A percentile compares a stretch with the other conserved stretches of the same genome.
Evolutionary conservation across 495 filamentous ascomycete genomes (phyloP).

Genomic region (Aspergillus kassunensis): DNA sequence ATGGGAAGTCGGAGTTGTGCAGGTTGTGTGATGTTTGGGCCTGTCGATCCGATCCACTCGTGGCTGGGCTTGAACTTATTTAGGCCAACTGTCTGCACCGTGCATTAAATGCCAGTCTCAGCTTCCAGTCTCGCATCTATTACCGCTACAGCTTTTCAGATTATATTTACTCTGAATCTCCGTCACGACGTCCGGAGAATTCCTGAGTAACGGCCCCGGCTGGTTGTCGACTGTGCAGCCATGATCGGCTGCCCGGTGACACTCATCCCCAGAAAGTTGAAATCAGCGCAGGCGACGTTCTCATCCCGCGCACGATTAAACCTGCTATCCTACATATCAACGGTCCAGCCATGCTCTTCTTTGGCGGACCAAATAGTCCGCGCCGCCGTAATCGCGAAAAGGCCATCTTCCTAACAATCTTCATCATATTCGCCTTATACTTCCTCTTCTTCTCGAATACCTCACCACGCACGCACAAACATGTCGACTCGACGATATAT

Average conservation of each 20-base stretch:
- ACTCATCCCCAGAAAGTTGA: no score
- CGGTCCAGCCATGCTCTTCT: slow-evolving; percentile 38
- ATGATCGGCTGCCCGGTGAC: slow-evolving; percentile 12
- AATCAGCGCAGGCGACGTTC: no score
- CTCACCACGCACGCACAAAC: slow-evolving; percentile 17
- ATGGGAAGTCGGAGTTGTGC: no score
- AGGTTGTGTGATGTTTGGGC: background rate
- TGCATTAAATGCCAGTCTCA: no score
- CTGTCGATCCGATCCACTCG: slow-evolving; percentile 8
- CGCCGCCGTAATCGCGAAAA: slow-evolving; percentile 42
- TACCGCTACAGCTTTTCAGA: no score
- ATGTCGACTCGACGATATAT: slow-evolving; percentile 23
- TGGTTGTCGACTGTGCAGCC: slow-evolving; percentile 8
- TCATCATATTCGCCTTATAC: slow-evolving; percentile 38
- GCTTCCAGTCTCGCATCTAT: no score
- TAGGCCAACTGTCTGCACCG: slow-evolving; percentile 8
- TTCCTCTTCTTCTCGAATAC: slow-evolving; percentile 36
- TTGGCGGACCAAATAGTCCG: slow-evolving; percentile 35
- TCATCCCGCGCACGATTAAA: no score
- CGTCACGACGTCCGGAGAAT: no score
- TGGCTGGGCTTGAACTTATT: background rate
- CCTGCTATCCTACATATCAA: no score
- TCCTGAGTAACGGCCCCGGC: background rate
- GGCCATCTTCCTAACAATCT: slow-evolving; percentile 38
- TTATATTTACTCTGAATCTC: no score